Conservation (phyloP, 495 filamentous ascomycete genomes). For the Talaromyces proteolyticus region DNA sequence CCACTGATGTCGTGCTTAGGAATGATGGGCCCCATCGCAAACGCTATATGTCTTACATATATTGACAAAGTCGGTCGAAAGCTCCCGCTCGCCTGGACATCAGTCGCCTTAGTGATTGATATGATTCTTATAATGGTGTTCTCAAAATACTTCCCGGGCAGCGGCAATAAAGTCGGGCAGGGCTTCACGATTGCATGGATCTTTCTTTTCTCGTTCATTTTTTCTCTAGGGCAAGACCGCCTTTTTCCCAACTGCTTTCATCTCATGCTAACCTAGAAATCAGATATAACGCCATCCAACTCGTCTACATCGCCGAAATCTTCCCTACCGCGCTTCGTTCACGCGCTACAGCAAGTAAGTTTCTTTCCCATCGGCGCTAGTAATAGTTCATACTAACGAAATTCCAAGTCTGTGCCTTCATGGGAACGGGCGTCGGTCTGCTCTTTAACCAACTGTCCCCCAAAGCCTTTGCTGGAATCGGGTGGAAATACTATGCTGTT, state of each 20-base stretch:
- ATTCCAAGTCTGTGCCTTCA: neutral
- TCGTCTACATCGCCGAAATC: neutral
- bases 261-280: no score
- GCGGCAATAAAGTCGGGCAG: constrained; percentile 15
- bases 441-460: constrained; percentile 47
- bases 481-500: constrained; percentile 41
- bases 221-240: neutral
- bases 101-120: neutral
- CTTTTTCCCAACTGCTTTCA: no score
- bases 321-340: neutral
- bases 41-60: neutral
- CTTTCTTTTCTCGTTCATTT: neutral
- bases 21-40: neutral
- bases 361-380: no score
- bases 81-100: neutral
- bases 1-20: no score
- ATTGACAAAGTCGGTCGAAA: neutral
- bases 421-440: constrained; percentile 43
- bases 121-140: neutral
- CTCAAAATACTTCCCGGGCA: neutral
- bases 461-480: constrained; percentile 32
- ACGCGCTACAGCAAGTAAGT: neutral
- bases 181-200: constrained; percentile 47
- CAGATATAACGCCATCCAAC: neutral
- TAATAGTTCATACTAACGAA: no score